phyloP scores from a whole-genome alignment of 2,329 filamentous ascomycete species.

The Colletotrichum siamense region DNA sequence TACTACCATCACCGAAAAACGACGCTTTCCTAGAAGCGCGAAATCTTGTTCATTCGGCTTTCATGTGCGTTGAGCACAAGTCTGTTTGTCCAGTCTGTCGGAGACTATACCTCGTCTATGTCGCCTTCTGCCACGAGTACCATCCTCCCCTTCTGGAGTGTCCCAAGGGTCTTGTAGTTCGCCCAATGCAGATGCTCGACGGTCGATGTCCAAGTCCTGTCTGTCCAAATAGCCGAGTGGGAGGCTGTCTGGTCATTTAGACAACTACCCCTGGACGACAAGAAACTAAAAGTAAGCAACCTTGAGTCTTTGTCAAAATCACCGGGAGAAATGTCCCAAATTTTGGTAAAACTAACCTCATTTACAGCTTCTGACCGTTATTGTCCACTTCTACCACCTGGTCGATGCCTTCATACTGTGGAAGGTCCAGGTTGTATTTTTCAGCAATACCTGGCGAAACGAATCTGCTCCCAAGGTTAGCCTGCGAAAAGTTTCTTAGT shows the following conservation, averaged over 20 bases:
- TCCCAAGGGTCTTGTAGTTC: slow-evolving; percentile 45
- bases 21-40: not conserved
- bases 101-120: slow-evolving; percentile 63
- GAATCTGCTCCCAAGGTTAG: slow-evolving; percentile 61
- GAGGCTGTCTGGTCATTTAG: slow-evolving; percentile 61
- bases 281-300: not conserved
- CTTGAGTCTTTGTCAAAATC: slow-evolving; percentile 24
- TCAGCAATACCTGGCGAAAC: slow-evolving; percentile 77
- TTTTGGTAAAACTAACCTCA: not conserved
- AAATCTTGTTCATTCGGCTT: slow-evolving; percentile 31
- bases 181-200: slow-evolving; percentile 53
- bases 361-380: slow-evolving; percentile 58
- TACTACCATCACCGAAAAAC: not conserved
- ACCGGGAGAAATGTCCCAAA: not conserved
- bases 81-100: slow-evolving; percentile 64
- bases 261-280: not conserved
- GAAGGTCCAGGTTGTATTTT: slow-evolving; percentile 86
- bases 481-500: not conserved
- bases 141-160: slow-evolving; percentile 55
- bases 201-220: slow-evolving; percentile 63
- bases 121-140: slow-evolving; percentile 59
- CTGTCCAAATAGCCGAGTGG: slow-evolving; percentile 63
- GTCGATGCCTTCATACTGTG: slow-evolving; percentile 83
- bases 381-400: slow-evolving; percentile 80
- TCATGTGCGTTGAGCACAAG: slow-evolving; percentile 66